Conservation (phyloP, 169 alveolate species). For the Babesia caballi region DNA sequence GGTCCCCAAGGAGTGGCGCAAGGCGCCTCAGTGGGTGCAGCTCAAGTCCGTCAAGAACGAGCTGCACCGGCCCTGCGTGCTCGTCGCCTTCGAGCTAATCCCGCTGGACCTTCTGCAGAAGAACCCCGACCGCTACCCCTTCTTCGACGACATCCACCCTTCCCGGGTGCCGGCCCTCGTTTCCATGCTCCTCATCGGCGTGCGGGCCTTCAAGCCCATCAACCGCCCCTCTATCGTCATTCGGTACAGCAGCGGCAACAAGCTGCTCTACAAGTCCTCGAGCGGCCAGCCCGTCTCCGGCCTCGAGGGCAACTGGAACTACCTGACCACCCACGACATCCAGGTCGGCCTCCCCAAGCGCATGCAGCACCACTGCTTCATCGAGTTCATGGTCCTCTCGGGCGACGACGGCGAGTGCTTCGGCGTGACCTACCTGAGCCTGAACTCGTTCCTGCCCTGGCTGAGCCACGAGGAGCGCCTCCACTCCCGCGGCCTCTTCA, state of each 20-base stretch:
- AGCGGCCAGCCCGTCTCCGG: slow-evolving; percentile 58
- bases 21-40: slow-evolving; percentile 85
- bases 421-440: slow-evolving; percentile 79
- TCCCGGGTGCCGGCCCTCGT: slow-evolving; percentile 77
- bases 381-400: slow-evolving; percentile 69
- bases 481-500: slow-evolving; percentile 70
- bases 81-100: slow-evolving; percentile 84
- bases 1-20: slow-evolving; percentile 86
- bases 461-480: slow-evolving; percentile 71
- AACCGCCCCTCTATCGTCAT: slow-evolving; percentile 79
- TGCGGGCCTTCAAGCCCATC: slow-evolving; percentile 79
- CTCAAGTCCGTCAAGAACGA: slow-evolving; percentile 78
- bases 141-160: slow-evolving; percentile 87
- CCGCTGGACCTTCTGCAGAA: slow-evolving; percentile 69
- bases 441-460: slow-evolving; percentile 81
- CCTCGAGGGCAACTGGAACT: slow-evolving; percentile 71
- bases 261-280: slow-evolving; percentile 56
- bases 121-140: slow-evolving; percentile 71
- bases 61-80: slow-evolving; percentile 77
- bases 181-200: slow-evolving; percentile 81
- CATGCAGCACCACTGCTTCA: slow-evolving; percentile 82
- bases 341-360: slow-evolving; percentile 77
- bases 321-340: slow-evolving; percentile 65
- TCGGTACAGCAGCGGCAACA: slow-evolving; percentile 75
- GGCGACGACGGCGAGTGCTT: slow-evolving; percentile 54